Percentiles rank a stretch among this genome's conserved stretches.
These are phyloP conservation scores for Eremothecium gossypii DNA, from an alignment of 1,139 yeast species.

Conservation along the genomic window DNA sequence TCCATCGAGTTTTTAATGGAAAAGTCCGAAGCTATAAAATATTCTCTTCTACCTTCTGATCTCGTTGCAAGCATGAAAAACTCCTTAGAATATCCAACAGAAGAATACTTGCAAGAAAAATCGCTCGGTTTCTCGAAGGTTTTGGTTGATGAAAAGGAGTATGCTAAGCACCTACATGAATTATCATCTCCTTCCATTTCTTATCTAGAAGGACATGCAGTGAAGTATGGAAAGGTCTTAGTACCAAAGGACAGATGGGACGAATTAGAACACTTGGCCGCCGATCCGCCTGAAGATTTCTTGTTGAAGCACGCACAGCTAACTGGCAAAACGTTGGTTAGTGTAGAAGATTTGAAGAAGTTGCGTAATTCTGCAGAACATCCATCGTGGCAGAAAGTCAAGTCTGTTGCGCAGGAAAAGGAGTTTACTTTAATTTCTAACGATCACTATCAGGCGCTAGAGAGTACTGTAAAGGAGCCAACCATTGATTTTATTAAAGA, in stretches of 20 bases:
- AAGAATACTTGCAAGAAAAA: constrained; percentile 19
- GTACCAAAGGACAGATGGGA: constrained; percentile 10
- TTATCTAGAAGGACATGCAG: constrained; percentile 12
- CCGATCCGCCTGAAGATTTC: constrained; percentile 10
- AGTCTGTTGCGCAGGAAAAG: neutral
- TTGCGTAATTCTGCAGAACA: constrained; percentile 5
- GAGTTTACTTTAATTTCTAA: neutral
- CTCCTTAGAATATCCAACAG: constrained; percentile 4
- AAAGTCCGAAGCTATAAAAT: constrained; percentile 6
- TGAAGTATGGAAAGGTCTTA: constrained; percentile 8
- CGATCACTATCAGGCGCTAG: constrained; percentile 5
- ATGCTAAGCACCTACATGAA: constrained; percentile 3
- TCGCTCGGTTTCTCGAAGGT: constrained; percentile 29
- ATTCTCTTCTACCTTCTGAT: neutral
- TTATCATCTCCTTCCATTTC: constrained; percentile 15
- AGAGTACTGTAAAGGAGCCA: constrained; percentile 18
- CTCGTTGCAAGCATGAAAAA: neutral
- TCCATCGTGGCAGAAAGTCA: constrained; percentile 21
- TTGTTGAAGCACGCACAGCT: constrained; percentile 10
- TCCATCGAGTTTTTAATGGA: constrained; percentile 19
- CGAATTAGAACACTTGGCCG: neutral
- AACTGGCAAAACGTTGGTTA: constrained; percentile 9
- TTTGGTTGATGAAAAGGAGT: constrained; percentile 16
- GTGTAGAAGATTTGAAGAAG: constrained; percentile 1
- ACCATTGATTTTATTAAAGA: constrained; percentile 19